Evolutionary conservation across 192 early-diverging fungal genomes (phyloP).

Genomic region (Entophlyctis luteolus): DNA sequence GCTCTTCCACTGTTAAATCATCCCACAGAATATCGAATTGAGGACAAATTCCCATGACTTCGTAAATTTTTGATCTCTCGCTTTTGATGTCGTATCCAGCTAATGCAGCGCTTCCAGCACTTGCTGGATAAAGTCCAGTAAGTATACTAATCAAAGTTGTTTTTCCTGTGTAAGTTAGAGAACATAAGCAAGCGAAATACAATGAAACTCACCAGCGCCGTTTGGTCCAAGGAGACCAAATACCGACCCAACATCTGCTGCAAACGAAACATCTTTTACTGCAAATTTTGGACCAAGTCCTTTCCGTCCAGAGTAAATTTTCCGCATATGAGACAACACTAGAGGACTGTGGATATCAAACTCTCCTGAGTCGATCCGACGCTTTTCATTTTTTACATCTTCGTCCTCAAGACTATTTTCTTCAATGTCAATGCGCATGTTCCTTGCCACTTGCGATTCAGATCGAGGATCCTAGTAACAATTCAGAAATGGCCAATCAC

Average conservation of each 20-base stretch:
- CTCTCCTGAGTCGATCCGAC: constrained; percentile 41
- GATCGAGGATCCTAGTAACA: constrained; percentile 48
- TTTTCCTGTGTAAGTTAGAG: constrained; percentile 50
- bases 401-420: constrained; percentile 47
- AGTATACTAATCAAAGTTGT: constrained; percentile 71
- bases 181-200: background rate
- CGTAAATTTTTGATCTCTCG: constrained; percentile 55
- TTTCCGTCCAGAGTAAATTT: constrained; percentile 48
- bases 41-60: constrained; percentile 73
- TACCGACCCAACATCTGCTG: constrained; percentile 53
- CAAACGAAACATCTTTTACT: constrained; percentile 64
- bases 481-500: constrained; percentile 2
- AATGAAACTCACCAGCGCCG: background rate
- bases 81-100: constrained; percentile 59
- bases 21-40: constrained; percentile 76
- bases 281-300: constrained; percentile 52
- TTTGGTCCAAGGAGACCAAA: constrained; percentile 62
- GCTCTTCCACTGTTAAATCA: constrained; percentile 67
- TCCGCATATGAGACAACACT: constrained; percentile 63
- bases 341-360: constrained; percentile 49
- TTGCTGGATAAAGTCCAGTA: constrained; percentile 64
- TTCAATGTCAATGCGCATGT: background rate
- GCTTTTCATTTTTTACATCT: constrained; percentile 61
- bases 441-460: constrained; percentile 41
- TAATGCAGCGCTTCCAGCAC: constrained; percentile 55